Percentiles rank a stretch among this genome's conserved stretches.
These are phyloP conservation scores for Boletus sensibilis DNA, from an alignment of 768 basidiomycete genomes.

Conservation along the genomic window DNA sequence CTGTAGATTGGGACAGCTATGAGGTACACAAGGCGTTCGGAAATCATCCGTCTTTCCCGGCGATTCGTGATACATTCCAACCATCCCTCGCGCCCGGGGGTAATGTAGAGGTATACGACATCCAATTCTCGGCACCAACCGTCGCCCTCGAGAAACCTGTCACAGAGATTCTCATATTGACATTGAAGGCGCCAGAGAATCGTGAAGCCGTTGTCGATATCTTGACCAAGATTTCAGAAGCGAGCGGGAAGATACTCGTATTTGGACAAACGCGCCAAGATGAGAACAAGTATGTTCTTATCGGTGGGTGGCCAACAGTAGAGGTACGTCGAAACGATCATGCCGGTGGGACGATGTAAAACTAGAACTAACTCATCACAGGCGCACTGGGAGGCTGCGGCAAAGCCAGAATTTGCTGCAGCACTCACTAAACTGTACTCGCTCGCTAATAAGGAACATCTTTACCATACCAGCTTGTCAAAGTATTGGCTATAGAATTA, in stretches of 20 bases:
- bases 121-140: background rate
- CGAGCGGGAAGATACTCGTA: slow-evolving; percentile 8
- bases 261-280: slow-evolving; percentile 24
- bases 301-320: slow-evolving; percentile 23
- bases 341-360: background rate
- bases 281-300: slow-evolving; percentile 17
- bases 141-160: background rate
- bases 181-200: slow-evolving; percentile 25
- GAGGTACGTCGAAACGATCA: slow-evolving; percentile 19
- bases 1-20: background rate
- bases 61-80: background rate
- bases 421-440: slow-evolving; percentile 8
- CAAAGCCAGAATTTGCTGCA: slow-evolving; percentile 6
- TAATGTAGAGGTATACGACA: background rate
- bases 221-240: slow-evolving; percentile 12
- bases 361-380: background rate
- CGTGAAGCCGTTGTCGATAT: slow-evolving; percentile 15
- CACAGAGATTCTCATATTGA: slow-evolving; percentile 3
- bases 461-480: slow-evolving; percentile 11
- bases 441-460: slow-evolving; percentile 17
- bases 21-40: background rate
- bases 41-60: background rate
- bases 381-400: slow-evolving; percentile 14
- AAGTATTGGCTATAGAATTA: background rate
- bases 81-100: background rate